phyloP scores from a whole-genome alignment of 371 early-diverging fungal species.

The Choanephora cucurbitarum region DNA sequence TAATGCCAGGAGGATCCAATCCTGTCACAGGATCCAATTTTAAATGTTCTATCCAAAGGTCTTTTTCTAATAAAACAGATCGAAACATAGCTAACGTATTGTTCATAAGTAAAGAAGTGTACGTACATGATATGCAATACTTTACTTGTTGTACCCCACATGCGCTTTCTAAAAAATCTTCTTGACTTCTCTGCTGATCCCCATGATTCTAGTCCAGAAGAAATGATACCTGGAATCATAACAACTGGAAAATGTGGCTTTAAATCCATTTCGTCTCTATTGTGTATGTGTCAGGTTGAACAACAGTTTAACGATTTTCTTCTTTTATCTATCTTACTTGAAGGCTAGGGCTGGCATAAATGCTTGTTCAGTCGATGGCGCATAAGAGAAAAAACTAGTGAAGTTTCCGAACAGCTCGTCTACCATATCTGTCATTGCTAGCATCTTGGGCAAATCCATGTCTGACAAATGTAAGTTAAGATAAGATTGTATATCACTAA shows the following conservation, averaged over 20 bases:
- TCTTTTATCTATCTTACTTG: slow-evolving; percentile 26
- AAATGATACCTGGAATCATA: slow-evolving; percentile 92
- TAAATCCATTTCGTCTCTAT: slow-evolving; percentile 38
- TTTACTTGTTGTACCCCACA: slow-evolving; percentile 89
- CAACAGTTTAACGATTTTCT: too few relatives aligned
- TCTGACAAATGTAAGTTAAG: slow-evolving; percentile 50
- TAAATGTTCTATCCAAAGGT: slow-evolving; percentile 84
- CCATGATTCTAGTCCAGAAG: slow-evolving; percentile 92
- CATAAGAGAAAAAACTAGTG: slow-evolving; percentile 52
- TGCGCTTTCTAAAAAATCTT: slow-evolving; percentile 83
- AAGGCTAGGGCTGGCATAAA: slow-evolving; percentile 53
- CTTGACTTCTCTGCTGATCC: slow-evolving; percentile 72
- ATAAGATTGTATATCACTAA: slow-evolving; percentile 40
- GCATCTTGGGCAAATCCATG: slow-evolving; percentile 62
- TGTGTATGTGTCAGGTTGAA: neutral
- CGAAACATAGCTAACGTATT: slow-evolving; percentile 82
- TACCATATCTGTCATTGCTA: slow-evolving; percentile 68
- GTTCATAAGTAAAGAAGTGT: neutral
- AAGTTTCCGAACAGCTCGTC: slow-evolving; percentile 72
- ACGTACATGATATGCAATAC: neutral
- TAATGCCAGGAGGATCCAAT: slow-evolving; percentile 83
- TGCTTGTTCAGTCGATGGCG: slow-evolving; percentile 44
- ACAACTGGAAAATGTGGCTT: slow-evolving; percentile 74
- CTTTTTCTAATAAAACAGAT: slow-evolving; percentile 81
- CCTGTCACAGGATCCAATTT: slow-evolving; percentile 83